Evolutionary conservation across 768 basidiomycete species (phyloP).

Genomic region (Steccherinum ochraceum): DNA sequence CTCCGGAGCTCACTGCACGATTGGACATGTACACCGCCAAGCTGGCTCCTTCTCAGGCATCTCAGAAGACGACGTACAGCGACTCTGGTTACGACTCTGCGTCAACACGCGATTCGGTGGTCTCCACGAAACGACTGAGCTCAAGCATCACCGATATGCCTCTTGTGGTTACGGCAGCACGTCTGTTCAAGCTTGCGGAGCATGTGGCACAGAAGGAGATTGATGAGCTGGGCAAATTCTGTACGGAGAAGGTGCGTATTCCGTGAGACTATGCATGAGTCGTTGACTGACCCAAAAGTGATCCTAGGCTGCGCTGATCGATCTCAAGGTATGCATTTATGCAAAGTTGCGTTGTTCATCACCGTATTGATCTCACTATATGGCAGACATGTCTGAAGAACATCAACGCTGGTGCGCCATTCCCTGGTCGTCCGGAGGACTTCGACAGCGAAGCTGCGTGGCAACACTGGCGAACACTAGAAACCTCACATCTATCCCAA

Average conservation of each 20-base stretch:
- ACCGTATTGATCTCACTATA: conserved; percentile 2
- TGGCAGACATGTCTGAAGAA: conserved; percentile 83
- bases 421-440: conserved; percentile 83
- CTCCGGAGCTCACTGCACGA: conserved; percentile 74
- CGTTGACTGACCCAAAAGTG: conserved; percentile 83
- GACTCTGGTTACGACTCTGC: conserved; percentile 66
- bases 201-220: conserved; percentile 68
- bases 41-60: conserved; percentile 48
- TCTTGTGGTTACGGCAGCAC: conserved; percentile 61
- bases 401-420: conserved; percentile 75
- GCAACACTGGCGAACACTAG: conserved; percentile 75
- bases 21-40: conserved; percentile 83
- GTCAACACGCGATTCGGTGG: conserved; percentile 51
- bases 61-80: conserved; percentile 32
- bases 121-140: conserved; percentile 29
- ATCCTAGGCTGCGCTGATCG: conserved; percentile 9
- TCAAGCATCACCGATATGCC: conserved; percentile 68
- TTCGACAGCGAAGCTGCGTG: conserved; percentile 81
- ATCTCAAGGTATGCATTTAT: neutral
- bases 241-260: conserved; percentile 65
- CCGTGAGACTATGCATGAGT: neutral
- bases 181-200: conserved; percentile 70
- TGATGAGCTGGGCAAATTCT: conserved; percentile 53
- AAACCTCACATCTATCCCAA: conserved; percentile 81
- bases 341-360: neutral